phyloP scores from a whole-genome alignment of 139 green algal species.

The Haematococcus lacustris region DNA sequence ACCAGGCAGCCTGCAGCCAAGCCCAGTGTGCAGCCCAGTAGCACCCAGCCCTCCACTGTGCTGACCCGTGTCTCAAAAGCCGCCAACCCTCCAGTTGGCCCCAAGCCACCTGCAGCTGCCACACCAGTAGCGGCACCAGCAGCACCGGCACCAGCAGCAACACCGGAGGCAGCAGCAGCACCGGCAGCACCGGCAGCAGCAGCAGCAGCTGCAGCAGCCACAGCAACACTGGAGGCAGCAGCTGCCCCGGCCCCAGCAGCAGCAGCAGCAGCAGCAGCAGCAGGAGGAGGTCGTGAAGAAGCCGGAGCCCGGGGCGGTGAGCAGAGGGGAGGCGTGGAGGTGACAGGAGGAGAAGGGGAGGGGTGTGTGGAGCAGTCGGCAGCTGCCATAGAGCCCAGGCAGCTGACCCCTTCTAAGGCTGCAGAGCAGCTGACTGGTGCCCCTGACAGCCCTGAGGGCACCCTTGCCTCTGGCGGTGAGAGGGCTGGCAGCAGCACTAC shows the following conservation, averaged over 20 bases:
- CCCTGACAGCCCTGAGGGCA: neutral
- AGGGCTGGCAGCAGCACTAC: no score
- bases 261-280: neutral
- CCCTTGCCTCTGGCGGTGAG: neutral
- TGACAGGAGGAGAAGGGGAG: neutral
- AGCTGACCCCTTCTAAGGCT: neutral
- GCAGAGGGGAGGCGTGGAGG: neutral
- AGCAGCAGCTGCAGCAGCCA: constrained; percentile 1
- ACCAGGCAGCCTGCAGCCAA: no score
- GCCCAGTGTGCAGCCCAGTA: no score
- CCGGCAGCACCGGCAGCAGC: neutral
- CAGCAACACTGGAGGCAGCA: neutral
- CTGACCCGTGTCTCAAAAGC: neutral
- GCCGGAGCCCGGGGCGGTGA: neutral
- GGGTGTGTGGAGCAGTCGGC: neutral
- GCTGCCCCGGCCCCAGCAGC: neutral
- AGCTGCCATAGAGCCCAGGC: neutral
- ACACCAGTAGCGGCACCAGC: neutral
- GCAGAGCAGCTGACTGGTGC: neutral
- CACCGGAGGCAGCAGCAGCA: neutral
- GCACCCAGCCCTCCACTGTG: no score
- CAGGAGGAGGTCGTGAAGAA: neutral
- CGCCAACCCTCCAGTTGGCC: neutral
- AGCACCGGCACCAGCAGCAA: neutral
- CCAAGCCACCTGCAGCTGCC: neutral